Evolutionary conservation across 2,329 filamentous ascomycete genomes (phyloP), one percentile per base, ranked within the genome.

Genomic region (Microdochium trichocladiopsis): DNA sequence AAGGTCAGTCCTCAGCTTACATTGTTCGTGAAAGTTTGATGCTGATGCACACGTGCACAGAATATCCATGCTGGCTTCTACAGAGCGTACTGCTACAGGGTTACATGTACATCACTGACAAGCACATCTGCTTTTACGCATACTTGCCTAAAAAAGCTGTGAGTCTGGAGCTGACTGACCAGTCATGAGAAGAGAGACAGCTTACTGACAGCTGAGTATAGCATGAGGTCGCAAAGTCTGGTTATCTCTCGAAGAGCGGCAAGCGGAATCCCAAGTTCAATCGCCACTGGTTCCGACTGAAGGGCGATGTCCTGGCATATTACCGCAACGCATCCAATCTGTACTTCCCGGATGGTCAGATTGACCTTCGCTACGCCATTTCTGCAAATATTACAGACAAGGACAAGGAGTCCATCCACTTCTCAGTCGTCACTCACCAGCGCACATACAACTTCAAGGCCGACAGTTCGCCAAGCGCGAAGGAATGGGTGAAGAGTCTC

Each of bases 51-150:
- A n/a, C n/a, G 5, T 45, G 6, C 16, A 33, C 67, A 83, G 93
- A 97, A 73, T 96, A 95, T 66, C 88, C 91, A 9, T 97, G 93
- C 71, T 96, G 90, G 85, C 74, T 97, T 37, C 73, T 97, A 31
- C 91, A 96, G 66, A 96, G 88, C 63, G 90, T 96, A 47, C 75
- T 97, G 25, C 78, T 97, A 9, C 91, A 96, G 65, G 94, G 94
- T 5, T 96, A 94, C 66, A 86, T 99, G 79, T 97, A 97, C 71
- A 89, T 99, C 63, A 97, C 94, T 0, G 78, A 87, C 55, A 88
- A 86, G 60, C 94, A 99, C 66, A 88, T 97, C 55, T 96, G 92
- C 71, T 99, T 97, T 68, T 97, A 96, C 66, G 91, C 94, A 37
- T 96, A 96, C 66, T 79, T 97, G n/a, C 91, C 91, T 6, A 95